Evolutionary conservation across 1,284 basidiomycete genomes (phyloP).

Genomic region (Ustanciosporium gigantosporum): DNA sequence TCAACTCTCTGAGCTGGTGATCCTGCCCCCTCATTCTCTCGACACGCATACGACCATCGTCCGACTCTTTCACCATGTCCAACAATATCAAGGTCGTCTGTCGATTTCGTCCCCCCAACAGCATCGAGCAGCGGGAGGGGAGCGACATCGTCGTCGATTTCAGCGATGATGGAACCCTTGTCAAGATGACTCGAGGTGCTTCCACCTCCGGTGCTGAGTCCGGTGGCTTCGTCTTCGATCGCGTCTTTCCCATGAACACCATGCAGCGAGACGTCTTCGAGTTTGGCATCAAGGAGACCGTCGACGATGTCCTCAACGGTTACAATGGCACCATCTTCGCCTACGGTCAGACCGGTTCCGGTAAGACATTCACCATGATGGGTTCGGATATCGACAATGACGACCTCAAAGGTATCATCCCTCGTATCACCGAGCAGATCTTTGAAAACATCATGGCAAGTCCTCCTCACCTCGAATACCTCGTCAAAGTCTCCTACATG

Average conservation of each 20-base stretch:
- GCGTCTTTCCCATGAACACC: slow-evolving; percentile 91
- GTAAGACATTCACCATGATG: slow-evolving; percentile 64
- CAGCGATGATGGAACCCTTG: slow-evolving; percentile 78
- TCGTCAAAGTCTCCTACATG: slow-evolving; percentile 99
- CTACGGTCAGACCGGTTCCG: slow-evolving; percentile 90
- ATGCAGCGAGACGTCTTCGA: slow-evolving; percentile 95
- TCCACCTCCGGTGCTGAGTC: slow-evolving; percentile 62
- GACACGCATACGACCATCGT: no score
- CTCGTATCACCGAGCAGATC: slow-evolving; percentile 97
- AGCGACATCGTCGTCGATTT: slow-evolving; percentile 90
- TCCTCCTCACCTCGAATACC: slow-evolving; percentile 92
- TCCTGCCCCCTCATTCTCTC: no score
- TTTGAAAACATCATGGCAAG: slow-evolving; percentile 96
- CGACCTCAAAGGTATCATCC: slow-evolving; percentile 83
- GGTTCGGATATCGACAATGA: slow-evolving; percentile 92
- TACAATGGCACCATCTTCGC: slow-evolving; percentile 92
- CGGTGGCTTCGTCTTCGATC: slow-evolving; percentile 95
- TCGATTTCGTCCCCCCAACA: slow-evolving; percentile 86
- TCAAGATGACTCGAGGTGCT: slow-evolving; percentile 65
- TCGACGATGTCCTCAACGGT: slow-evolving; percentile 85
- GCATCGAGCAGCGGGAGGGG: slow-evolving; percentile 83
- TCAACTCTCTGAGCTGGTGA: no score
- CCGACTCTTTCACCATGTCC: slow-evolving; percentile 40
- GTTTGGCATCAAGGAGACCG: slow-evolving; percentile 89
- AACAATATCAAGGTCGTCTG: slow-evolving; percentile 58